Evolutionary conservation across 306 rosid species (phyloP).

Genomic region (Fragaria iinumae): DNA sequence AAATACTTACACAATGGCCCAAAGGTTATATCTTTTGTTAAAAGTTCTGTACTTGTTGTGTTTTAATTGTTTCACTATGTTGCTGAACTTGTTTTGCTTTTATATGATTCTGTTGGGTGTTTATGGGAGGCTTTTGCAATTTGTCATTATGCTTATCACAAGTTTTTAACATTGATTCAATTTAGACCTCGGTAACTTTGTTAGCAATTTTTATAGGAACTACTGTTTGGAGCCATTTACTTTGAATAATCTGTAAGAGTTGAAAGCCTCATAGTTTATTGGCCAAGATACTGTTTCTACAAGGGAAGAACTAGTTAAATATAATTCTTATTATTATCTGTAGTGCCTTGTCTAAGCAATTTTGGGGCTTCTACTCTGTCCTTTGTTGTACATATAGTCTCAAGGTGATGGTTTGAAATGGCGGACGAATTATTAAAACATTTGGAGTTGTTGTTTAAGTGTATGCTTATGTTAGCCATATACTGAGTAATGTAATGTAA

Average conservation of each 20-base stretch:
- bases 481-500: neutral
- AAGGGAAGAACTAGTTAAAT: neutral
- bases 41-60: neutral
- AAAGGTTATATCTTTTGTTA: conserved; percentile 31
- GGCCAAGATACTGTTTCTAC: neutral
- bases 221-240: neutral
- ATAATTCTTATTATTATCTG: neutral
- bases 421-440: neutral
- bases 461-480: neutral
- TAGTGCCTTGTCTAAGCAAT: neutral
- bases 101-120: conserved; percentile 1
- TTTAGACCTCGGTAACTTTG: neutral
- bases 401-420: neutral
- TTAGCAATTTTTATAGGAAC: neutral
- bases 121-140: conserved; percentile 4
- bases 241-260: neutral
- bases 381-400: neutral
- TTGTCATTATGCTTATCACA: neutral
- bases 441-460: neutral
- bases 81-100: neutral
- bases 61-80: neutral
- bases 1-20: conserved; percentile 46
- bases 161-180: neutral
- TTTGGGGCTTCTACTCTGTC: neutral
- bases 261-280: neutral